These are phyloP conservation scores for Termitomyces sp. DNA, from an alignment of 768 basidiomycete genomes.

Conservation along the genomic window DNA sequence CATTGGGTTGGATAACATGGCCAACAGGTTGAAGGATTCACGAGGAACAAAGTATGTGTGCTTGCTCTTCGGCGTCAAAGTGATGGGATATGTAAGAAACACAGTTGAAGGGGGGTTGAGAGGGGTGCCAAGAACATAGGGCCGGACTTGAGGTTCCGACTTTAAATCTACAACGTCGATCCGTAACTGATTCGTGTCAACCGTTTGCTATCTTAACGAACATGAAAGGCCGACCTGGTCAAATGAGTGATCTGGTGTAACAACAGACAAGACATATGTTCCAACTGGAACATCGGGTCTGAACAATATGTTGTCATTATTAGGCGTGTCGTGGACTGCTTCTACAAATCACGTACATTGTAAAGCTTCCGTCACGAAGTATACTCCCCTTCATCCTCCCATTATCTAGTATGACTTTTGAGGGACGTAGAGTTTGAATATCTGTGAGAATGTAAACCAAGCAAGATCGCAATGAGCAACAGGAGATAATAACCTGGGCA, in stretches of 20 bases:
- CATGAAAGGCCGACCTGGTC: constrained; percentile 50
- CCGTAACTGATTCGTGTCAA: constrained; percentile 48
- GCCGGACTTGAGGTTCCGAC: constrained; percentile 44
- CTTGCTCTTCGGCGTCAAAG: constrained; percentile 50
- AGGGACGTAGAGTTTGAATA: constrained; percentile 40
- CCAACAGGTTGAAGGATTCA: constrained; percentile 70
- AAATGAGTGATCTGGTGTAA: constrained; percentile 64
- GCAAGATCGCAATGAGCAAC: not conserved
- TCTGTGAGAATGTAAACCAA: constrained; percentile 5
- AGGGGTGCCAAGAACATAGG: constrained; percentile 68
- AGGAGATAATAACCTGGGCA: constrained; percentile 46
- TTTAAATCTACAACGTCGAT: constrained; percentile 54
- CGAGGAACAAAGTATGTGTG: constrained; percentile 64
- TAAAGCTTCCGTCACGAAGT: constrained; percentile 55
- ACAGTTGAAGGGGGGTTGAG: constrained; percentile 54
- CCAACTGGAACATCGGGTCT: constrained; percentile 71
- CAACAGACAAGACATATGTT: constrained; percentile 64
- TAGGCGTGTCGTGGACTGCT: not conserved
- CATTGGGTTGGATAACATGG: constrained; percentile 84
- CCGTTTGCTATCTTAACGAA: not conserved
- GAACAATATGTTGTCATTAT: not conserved
- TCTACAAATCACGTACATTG: constrained; percentile 47
- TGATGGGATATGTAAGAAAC: constrained; percentile 59
- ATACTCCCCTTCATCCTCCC: constrained; percentile 52
- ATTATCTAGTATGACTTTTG: constrained; percentile 60